Evolutionary conservation across 2,329 filamentous ascomycete genomes (phyloP).

Genomic region (Coniochaeta hoffmannii): DNA sequence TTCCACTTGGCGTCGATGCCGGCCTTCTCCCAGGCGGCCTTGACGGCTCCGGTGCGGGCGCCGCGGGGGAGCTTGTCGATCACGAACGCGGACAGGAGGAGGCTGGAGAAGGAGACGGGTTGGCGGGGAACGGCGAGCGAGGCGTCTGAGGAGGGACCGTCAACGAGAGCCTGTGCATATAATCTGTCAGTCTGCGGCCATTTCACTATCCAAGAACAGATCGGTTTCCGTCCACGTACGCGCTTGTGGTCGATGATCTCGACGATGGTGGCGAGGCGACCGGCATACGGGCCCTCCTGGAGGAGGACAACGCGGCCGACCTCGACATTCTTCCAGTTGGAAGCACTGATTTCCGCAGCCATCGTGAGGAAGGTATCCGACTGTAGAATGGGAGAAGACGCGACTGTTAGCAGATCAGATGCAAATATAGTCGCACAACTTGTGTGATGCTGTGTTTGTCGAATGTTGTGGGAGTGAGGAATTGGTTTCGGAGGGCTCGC

Average conservation of each 20-base stretch:
- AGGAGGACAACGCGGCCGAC: slow-evolving; percentile 95
- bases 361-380: slow-evolving; percentile 4
- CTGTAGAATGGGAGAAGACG: not conserved
- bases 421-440: not conserved
- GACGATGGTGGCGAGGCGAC: slow-evolving; percentile 88
- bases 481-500: not conserved
- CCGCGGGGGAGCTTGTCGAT: slow-evolving; percentile 81
- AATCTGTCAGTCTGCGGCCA: slow-evolving; percentile 18
- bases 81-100: slow-evolving; percentile 84
- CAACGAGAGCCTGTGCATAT: slow-evolving; percentile 75
- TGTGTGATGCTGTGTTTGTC: not conserved
- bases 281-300: slow-evolving; percentile 71
- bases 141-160: slow-evolving; percentile 81
- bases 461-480: not conserved
- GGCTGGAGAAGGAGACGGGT: slow-evolving; percentile 70
- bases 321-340: slow-evolving; percentile 61
- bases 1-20: slow-evolving; percentile 92
- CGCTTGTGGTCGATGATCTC: slow-evolving; percentile 99
- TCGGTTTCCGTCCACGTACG: slow-evolving; percentile 61
- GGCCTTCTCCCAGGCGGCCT: slow-evolving; percentile 83
- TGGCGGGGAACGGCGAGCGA: slow-evolving; percentile 80
- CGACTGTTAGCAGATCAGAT: not conserved
- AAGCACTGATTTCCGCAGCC: slow-evolving; percentile 2
- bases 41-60: slow-evolving; percentile 73
- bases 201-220: too few relatives aligned